These are phyloP conservation scores for Nymphaea thermarum DNA, from an alignment of 164 flowering plant genomes.

Conservation along the genomic window DNA sequence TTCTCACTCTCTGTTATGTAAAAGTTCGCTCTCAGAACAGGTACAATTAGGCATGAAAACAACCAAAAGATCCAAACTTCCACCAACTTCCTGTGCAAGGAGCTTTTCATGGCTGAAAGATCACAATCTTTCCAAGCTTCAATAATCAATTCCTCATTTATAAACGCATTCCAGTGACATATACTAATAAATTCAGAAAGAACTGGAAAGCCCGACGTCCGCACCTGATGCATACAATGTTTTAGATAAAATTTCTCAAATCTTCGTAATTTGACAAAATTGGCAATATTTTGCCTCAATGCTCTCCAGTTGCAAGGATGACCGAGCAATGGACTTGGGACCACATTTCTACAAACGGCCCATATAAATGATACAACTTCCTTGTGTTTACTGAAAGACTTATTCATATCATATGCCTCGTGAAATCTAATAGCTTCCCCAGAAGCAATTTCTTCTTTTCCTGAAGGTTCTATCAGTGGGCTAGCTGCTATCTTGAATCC, in stretches of 20 bases:
- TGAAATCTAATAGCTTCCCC: slow-evolving; percentile 3
- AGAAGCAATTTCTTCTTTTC: slow-evolving; percentile 1
- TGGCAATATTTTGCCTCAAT: slow-evolving; percentile 62
- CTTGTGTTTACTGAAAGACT: slow-evolving; percentile 31
- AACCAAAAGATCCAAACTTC: slow-evolving; percentile 76
- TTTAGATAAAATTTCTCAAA: slow-evolving; percentile 64
- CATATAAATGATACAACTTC: slow-evolving; percentile 80
- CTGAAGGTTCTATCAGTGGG: slow-evolving; percentile 1
- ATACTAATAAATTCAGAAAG: slow-evolving; percentile 6
- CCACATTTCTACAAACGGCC: slow-evolving; percentile 75
- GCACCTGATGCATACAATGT: slow-evolving; percentile 60
- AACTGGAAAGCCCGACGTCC: slow-evolving; percentile 33
- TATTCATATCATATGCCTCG: slow-evolving; percentile 14
- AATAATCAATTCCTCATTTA: not conserved
- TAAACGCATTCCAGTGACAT: not conserved
- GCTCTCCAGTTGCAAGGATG: slow-evolving; percentile 44
- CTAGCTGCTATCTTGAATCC: slow-evolving; percentile 2
- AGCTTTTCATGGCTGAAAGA: not conserved
- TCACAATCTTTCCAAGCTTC: not conserved
- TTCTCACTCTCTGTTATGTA: slow-evolving; percentile 79
- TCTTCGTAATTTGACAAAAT: slow-evolving; percentile 47
- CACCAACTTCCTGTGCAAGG: slow-evolving; percentile 15
- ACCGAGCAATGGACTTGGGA: slow-evolving; percentile 73
- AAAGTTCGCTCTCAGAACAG: slow-evolving; percentile 61
- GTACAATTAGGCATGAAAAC: slow-evolving; percentile 48